Evolutionary conservation across 2,329 filamentous ascomycete genomes (phyloP), one percentile per base, ranked within the genome.

Genomic region (Fusarium ambrosium): DNA sequence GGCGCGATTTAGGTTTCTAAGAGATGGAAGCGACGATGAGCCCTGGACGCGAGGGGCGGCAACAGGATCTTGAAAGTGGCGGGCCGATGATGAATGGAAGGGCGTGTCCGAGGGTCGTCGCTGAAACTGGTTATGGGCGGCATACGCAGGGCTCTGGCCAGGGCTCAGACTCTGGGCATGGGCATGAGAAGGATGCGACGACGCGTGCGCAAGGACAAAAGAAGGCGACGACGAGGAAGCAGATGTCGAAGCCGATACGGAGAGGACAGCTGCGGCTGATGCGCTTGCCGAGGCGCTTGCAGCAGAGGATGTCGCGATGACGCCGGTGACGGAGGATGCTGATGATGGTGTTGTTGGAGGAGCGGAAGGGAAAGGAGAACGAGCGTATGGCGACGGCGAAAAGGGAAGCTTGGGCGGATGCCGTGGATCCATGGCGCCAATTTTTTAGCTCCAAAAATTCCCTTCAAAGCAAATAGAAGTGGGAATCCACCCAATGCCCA

Each of bases 81-180:
- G 78, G 73, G 82, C 79, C 20, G 74, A 74, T 58, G 82, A 78
- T n/a, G 82, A 70, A 71, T 84, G 84, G 74, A 83, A 87, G 58
- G 81, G 79, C n/a, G 85, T 82, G 74, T 87, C 86, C 74, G 85
- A 86, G 24, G 83, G 82, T 71, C 82, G 83, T 71, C 84, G 83
- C 69, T 77, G 73, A 61, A 68, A 37, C 53, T 51, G 64, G 56
- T 80, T 79, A 68, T 80, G 80, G 69, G 77, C 75, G 66, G 76
- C 78, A 78, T 83, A 82, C 65, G 80, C 78, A 75, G 78, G 68
- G 66, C 70, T 77, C 63, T 74, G 74, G 67, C 73, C 73, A 74
- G 72, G 68, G 67, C 72, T 81, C 71, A 72, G 67, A 71, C 63
- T 66, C 66, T 43, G 41, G n/a, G 41, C 41, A 43, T 70, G 70